A percentile compares a stretch with the other conserved stretches of the same genome.
These are phyloP conservation scores for Starmerella etchellsii DNA, from an alignment of 805 yeast genomes.

Conservation along the genomic window DNA sequence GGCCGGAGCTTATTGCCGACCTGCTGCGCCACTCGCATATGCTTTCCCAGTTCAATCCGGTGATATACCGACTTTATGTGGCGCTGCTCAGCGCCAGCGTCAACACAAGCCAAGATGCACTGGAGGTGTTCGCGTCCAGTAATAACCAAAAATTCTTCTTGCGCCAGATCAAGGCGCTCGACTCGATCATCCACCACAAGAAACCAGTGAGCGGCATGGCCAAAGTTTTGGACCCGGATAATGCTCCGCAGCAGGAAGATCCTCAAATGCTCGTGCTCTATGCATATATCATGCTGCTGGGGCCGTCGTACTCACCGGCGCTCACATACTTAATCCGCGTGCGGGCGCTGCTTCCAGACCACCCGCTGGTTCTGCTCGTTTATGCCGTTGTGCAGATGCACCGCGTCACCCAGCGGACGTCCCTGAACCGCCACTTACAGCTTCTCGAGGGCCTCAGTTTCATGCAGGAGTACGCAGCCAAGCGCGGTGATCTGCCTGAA, in stretches of 20 bases:
- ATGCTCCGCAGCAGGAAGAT: constrained; percentile 23
- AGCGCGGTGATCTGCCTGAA: constrained; percentile 27
- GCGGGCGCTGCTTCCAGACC: constrained; percentile 51
- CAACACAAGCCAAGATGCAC: constrained; percentile 42
- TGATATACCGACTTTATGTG: constrained; percentile 51
- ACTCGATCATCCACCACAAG: constrained; percentile 41
- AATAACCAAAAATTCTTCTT: constrained; percentile 83
- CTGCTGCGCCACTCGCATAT: constrained; percentile 52
- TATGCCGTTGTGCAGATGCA: constrained; percentile 75
- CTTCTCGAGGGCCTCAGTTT: constrained; percentile 76
- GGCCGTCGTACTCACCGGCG: constrained; percentile 72
- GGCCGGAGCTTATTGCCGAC: constrained; percentile 41
- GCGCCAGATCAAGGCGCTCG: constrained; percentile 82
- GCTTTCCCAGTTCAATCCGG: constrained; percentile 63
- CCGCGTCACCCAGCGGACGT: constrained; percentile 80
- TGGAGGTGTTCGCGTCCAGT: constrained; percentile 54
- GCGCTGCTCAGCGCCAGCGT: constrained; percentile 34
- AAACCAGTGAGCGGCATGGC: constrained; percentile 67
- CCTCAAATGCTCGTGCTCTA: constrained; percentile 69
- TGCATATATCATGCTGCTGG: constrained; percentile 66
- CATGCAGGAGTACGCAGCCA: constrained; percentile 53
- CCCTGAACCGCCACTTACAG: constrained; percentile 75
- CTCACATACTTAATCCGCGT: constrained; percentile 64
- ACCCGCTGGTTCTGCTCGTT: constrained; percentile 65
- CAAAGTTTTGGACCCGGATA: constrained; percentile 30